Evolutionary conservation across 495 filamentous ascomycete genomes (phyloP).

Genomic region (Saxispiralis lemnorum): DNA sequence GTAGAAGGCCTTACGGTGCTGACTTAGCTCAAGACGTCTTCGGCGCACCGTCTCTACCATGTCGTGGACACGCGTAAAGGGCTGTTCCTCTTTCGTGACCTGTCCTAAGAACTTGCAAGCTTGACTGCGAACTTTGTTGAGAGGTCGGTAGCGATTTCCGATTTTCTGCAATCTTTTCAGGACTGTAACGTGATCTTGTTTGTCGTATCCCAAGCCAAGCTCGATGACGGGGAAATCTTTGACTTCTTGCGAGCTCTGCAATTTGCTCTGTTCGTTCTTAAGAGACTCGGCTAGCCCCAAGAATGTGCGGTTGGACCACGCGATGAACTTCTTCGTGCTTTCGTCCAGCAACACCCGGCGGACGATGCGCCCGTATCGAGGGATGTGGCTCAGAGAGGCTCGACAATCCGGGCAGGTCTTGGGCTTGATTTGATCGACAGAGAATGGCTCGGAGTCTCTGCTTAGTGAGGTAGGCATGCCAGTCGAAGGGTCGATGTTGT

Average conservation of each 20-base stretch:
- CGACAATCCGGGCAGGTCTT: conserved; percentile 42
- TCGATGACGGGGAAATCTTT: too few relatives aligned
- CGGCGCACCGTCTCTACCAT: conserved; percentile 34
- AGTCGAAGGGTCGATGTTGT: conserved; percentile 29
- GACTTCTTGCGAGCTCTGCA: conserved; percentile 2
- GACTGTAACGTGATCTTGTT: not conserved
- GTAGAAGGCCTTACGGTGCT: conserved; percentile 20
- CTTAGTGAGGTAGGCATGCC: conserved; percentile 30
- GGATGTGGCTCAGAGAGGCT: conserved; percentile 40
- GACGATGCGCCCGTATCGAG: conserved; percentile 50
- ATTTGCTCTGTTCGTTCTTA: conserved; percentile 17
- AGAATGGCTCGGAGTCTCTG: conserved; percentile 32
- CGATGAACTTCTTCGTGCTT: conserved; percentile 41
- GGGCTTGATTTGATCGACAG: conserved; percentile 33
- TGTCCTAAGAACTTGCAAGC: too few relatives aligned
- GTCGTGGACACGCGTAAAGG: conserved; percentile 27
- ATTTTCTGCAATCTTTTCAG: conserved; percentile 3
- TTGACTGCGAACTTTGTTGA: conserved; percentile 25
- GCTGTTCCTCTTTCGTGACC: not conserved
- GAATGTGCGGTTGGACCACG: conserved; percentile 32
- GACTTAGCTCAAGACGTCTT: conserved; percentile 17
- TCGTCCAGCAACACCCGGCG: conserved; percentile 47
- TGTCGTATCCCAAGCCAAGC: too few relatives aligned
- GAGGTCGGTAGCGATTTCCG: conserved; percentile 23
- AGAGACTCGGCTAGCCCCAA: conserved; percentile 32